Percentiles rank a stretch among this genome's conserved stretches.
phyloP scores from a whole-genome alignment of 768 basidiomycete genomes.

The Sarcodon aspratus region DNA sequence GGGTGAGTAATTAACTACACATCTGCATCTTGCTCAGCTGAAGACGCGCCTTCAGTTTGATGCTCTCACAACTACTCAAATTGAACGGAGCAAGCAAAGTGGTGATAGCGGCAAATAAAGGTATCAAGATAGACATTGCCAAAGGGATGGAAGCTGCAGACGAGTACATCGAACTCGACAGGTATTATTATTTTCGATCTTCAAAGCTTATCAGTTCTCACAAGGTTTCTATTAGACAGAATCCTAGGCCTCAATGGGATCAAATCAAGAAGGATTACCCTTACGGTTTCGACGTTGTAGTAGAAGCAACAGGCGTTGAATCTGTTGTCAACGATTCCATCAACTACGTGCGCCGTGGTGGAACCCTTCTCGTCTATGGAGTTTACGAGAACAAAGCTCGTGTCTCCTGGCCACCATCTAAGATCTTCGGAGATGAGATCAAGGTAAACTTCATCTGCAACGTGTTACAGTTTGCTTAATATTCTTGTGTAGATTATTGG shows the following conservation, averaged over 20 bases:
- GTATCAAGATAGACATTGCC: constrained; percentile 84
- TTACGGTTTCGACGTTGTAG: constrained; percentile 63
- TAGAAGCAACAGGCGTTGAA: constrained; percentile 76
- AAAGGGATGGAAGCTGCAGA: constrained; percentile 69
- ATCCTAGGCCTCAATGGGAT: constrained; percentile 71
- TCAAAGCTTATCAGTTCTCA: background rate
- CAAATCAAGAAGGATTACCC: constrained; percentile 72
- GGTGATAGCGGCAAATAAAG: constrained; percentile 83
- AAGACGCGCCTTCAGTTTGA: constrained; percentile 32
- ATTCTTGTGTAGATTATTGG: constrained; percentile 62
- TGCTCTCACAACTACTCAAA: constrained; percentile 80
- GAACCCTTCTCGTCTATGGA: constrained; percentile 81
- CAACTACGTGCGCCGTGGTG: constrained; percentile 80
- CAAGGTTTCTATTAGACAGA: constrained; percentile 14
- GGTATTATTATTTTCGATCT: constrained; percentile 13
- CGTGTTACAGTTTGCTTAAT: background rate
- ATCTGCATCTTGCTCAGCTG: background rate
- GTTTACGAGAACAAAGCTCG: constrained; percentile 81
- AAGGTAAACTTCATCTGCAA: constrained; percentile 20
- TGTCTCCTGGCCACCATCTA: constrained; percentile 80
- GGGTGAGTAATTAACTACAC: constrained; percentile 11
- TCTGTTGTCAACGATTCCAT: constrained; percentile 81
- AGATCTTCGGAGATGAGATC: constrained; percentile 70
- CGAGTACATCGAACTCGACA: constrained; percentile 78
- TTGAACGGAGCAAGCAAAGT: constrained; percentile 74